These are phyloP conservation scores for Chlamydomonas schloesseri DNA, from an alignment of 139 green algal species.

Conservation along the genomic window DNA sequence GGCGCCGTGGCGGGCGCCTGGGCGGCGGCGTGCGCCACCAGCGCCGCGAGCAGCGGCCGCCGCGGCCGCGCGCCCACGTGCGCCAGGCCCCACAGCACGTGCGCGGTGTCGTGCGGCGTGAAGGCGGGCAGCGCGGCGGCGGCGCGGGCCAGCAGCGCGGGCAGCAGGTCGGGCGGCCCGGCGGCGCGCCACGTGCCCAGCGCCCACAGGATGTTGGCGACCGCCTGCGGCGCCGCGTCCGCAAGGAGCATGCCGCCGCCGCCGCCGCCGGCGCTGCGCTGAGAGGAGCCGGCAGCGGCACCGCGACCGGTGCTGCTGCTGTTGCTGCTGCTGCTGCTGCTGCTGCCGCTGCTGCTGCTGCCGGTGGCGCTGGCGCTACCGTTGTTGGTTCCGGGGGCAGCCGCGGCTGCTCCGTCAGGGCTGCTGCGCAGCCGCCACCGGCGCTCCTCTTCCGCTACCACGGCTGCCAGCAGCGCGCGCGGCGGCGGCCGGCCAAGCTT, in stretches of 20 bases:
- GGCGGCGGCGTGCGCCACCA: background rate
- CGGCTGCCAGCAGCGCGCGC: background rate
- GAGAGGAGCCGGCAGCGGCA: no score
- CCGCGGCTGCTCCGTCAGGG: no score
- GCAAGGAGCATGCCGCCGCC: background rate
- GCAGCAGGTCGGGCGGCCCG: slow-evolving; percentile 4
- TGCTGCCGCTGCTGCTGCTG: no score
- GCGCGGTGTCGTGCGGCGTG: slow-evolving; percentile 32
- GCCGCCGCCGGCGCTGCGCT: background rate
- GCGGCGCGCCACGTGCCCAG: slow-evolving; percentile 9
- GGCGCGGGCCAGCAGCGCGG: background rate
- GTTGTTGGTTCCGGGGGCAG: no score
- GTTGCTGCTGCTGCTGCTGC: no score
- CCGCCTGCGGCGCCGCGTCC: background rate
- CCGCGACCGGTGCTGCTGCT: background rate
- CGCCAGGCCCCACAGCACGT: slow-evolving; percentile 41
- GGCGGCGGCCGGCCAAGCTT: slow-evolving; percentile 13
- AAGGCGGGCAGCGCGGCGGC: slow-evolving; percentile 7
- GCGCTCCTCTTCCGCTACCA: background rate
- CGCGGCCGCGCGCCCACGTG: slow-evolving; percentile 14
- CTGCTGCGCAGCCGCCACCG: no score
- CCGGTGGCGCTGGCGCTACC: no score
- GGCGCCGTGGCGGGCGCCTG: background rate
- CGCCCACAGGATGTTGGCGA: slow-evolving; percentile 32
- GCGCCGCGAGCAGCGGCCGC: background rate